Base-by-base conservation (phyloP, 805 yeast species). In the Candida germanica region DNA sequence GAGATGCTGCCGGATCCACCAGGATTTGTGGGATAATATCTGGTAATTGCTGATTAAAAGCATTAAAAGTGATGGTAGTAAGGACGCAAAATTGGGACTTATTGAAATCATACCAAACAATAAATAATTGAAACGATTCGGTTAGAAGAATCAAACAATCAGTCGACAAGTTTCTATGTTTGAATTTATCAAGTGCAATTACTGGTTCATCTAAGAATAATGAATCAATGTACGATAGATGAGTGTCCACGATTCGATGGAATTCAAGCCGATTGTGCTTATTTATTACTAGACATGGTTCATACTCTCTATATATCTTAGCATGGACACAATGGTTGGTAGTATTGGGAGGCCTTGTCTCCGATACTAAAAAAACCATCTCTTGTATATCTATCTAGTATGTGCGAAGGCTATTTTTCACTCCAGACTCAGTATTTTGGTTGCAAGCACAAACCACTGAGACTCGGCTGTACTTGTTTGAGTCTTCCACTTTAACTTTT, bases 21-120 rank as follows among this genome's bases (percentile, higher is more conserved):
- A 47, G 33, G 4, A 54, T 35, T 17, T 47, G 30, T 3, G 60
- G 59, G 16, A 25, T 29, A 5, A 49, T 29, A 30, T 56, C 64
- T 6, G 56, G 47, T 21, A 38, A 36, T 33, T 50, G 61, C 25
- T 55, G 59, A 14, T 57, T 54, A 18, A 28, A 35, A 2, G 50
- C 47, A 25, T 46, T 47, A 31, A 56, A 40, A 8, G 27, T 29
- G 2, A 44, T 29, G 9, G 31, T 39, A 9, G 36, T 15, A 20
- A 44, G 11, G 5, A 42, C 32, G 12, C 20, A 22, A 34, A 50
- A 47, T 13, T 33, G 19, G 14, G 27, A 18, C 15, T 19, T 24
- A 8, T 15, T 17, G 6, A 23, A 30, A 31, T 44, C 38, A 34
- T 36, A 43, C n/a, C 39, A 40, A 7, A 50, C 18, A 5, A 44